phyloP scores from a whole-genome alignment of 768 basidiomycete genomes.

The Pleurotus ostreatus region DNA sequence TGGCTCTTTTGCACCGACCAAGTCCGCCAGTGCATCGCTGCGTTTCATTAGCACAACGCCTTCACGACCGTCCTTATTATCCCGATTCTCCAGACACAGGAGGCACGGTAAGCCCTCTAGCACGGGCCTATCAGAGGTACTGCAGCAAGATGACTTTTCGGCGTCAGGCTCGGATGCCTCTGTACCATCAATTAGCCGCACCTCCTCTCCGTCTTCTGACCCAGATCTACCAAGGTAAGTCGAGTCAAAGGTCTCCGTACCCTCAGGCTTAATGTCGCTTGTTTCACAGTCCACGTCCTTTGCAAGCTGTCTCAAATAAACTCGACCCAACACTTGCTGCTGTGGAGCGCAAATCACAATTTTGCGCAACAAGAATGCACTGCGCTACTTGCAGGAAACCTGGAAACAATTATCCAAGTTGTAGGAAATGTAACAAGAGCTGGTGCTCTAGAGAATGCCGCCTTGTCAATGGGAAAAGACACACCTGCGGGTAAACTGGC shows the following conservation, averaged over 20 bases:
- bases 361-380: constrained; percentile 32
- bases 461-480: constrained; percentile 46
- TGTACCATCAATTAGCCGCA: constrained; percentile 38
- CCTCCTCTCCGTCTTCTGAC: constrained; percentile 23
- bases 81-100: neutral
- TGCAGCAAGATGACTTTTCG: no score
- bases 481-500: constrained; percentile 31
- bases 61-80: neutral
- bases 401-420: constrained; percentile 58
- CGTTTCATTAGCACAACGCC: constrained; percentile 1
- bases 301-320: constrained; percentile 10
- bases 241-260: constrained; percentile 9
- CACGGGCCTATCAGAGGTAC: neutral
- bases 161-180: neutral
- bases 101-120: constrained; percentile 3
- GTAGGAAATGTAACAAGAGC: constrained; percentile 50
- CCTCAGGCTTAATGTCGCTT: neutral
- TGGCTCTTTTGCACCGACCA: constrained; percentile 38
- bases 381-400: constrained; percentile 52
- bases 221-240: constrained; percentile 3
- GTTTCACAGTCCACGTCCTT: constrained; percentile 10
- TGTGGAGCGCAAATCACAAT: constrained; percentile 48
- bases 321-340: constrained; percentile 47
- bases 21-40: constrained; percentile 27
- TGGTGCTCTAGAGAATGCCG: constrained; percentile 68